Percentiles rank a stretch among this genome's conserved stretches.
These are phyloP conservation scores for Arabidopsis lyrata DNA, from an alignment of 441 rosid species.

Conservation along the genomic window DNA sequence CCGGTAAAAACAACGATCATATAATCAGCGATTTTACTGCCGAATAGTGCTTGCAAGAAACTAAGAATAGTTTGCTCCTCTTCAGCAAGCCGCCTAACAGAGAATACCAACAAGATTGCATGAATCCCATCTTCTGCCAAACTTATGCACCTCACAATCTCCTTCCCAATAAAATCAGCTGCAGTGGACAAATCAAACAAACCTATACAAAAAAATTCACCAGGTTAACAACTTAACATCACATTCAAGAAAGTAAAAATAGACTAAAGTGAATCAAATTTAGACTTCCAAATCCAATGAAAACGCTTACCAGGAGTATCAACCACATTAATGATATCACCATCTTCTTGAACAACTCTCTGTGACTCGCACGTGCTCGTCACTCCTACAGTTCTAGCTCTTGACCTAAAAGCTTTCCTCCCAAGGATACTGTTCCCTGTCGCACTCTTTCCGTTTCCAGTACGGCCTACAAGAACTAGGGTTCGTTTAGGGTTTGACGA, in stretches of 20 bases:
- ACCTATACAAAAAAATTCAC: slow-evolving; percentile 50
- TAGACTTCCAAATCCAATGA: neutral
- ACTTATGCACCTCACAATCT: slow-evolving; percentile 76
- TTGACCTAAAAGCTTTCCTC: slow-evolving; percentile 67
- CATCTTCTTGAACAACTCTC: slow-evolving; percentile 54
- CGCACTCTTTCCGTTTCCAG: slow-evolving; percentile 94
- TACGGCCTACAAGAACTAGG: slow-evolving; percentile 84
- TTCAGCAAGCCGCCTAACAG: slow-evolving; percentile 68
- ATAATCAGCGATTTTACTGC: slow-evolving; percentile 70
- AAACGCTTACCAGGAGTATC: slow-evolving; percentile 92
- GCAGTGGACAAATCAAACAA: slow-evolving; percentile 72
- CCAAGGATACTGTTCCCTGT: slow-evolving; percentile 92
- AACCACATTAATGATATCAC: slow-evolving; percentile 72
- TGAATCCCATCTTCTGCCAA: slow-evolving; percentile 90
- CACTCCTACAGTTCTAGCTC: slow-evolving; percentile 68
- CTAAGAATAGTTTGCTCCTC: slow-evolving; percentile 73
- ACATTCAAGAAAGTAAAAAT: neutral
- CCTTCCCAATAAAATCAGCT: slow-evolving; percentile 70
- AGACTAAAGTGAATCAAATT: neutral
- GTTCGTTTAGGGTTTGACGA: slow-evolving; percentile 46
- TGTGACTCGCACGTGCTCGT: slow-evolving; percentile 74
- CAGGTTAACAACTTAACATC: neutral
- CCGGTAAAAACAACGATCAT: slow-evolving; percentile 90
- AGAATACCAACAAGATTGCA: slow-evolving; percentile 75
- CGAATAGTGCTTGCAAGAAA: slow-evolving; percentile 72